Evolutionary conservation across 768 basidiomycete species (phyloP).

Genomic region (Podaxis carcinomalis): DNA sequence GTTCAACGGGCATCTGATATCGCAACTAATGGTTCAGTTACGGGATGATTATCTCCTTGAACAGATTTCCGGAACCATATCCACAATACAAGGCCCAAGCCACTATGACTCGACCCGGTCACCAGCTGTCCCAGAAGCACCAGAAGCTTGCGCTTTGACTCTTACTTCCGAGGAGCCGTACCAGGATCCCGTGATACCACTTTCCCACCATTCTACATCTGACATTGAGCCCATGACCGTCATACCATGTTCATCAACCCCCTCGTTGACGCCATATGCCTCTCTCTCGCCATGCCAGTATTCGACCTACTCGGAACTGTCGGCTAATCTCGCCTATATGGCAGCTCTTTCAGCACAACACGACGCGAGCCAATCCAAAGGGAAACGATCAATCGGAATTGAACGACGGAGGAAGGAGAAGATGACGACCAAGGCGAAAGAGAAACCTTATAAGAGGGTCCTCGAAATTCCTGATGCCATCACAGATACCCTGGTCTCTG

Average conservation of each 20-base stretch:
- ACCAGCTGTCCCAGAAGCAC: not conserved
- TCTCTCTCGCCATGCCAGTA: not conserved
- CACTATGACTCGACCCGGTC: not conserved
- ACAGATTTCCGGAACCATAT: not conserved
- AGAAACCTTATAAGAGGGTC: not conserved
- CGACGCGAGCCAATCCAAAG: not conserved
- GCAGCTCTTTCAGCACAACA: not conserved
- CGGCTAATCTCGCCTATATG: slow-evolving; percentile 7
- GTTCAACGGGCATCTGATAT: no score
- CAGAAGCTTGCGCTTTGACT: not conserved
- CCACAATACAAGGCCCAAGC: not conserved
- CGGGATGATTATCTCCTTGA: not conserved
- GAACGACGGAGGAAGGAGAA: slow-evolving; percentile 2
- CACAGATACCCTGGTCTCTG: not conserved
- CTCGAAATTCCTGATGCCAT: not conserved
- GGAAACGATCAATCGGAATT: not conserved
- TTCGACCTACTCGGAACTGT: slow-evolving; percentile 9
- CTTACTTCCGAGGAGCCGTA: not conserved
- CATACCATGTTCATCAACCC: not conserved
- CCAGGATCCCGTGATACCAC: not conserved
- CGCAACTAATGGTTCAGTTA: not conserved
- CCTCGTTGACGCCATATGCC: not conserved
- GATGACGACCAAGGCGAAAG: not conserved
- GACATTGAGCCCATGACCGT: not conserved
- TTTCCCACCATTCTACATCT: not conserved